phyloP scores from a whole-genome alignment of 768 basidiomycete genomes.

The Tulasnella sp. region DNA sequence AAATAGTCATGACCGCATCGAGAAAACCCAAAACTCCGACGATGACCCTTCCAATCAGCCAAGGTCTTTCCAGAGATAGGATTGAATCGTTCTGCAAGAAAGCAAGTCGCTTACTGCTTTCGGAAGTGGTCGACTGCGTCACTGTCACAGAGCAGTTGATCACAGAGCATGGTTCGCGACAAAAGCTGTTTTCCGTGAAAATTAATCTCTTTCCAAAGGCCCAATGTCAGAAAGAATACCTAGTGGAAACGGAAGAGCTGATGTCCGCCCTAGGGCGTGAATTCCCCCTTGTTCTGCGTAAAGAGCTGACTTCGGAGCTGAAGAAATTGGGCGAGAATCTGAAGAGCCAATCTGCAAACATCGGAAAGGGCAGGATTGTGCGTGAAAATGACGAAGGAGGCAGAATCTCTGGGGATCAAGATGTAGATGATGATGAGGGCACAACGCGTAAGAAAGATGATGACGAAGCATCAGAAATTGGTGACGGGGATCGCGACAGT shows the following conservation, averaged over 20 bases:
- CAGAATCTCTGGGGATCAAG: conserved; percentile 36
- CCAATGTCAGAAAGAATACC: conserved; percentile 77
- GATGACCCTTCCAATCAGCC: conserved; percentile 70
- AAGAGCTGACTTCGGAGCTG: conserved; percentile 76
- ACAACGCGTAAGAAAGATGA: conserved; percentile 35
- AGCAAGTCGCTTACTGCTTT: conserved; percentile 70
- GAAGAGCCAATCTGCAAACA: conserved; percentile 61
- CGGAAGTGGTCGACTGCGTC: conserved; percentile 76
- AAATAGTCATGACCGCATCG: conserved; percentile 98
- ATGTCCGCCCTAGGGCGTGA: conserved; percentile 53
- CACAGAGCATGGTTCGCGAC: conserved; percentile 51
- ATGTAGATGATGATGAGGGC: conserved; percentile 44
- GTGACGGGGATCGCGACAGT: conserved; percentile 71
- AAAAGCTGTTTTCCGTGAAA: conserved; percentile 65
- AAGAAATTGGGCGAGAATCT: conserved; percentile 70
- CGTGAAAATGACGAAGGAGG: conserved; percentile 24
- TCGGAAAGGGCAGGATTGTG: conserved; percentile 58
- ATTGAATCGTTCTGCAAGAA: conserved; percentile 76
- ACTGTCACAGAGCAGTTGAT: conserved; percentile 66
- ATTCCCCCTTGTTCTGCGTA: conserved; percentile 71
- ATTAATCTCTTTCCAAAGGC: conserved; percentile 75
- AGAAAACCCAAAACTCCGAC: conserved; percentile 93
- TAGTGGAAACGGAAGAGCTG: conserved; percentile 57
- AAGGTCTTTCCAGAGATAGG: conserved; percentile 39
- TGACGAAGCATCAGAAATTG: conserved; percentile 62